Evolutionary conservation across 495 filamentous ascomycete species (phyloP).

Genomic region (Podospora fimiseda): DNA sequence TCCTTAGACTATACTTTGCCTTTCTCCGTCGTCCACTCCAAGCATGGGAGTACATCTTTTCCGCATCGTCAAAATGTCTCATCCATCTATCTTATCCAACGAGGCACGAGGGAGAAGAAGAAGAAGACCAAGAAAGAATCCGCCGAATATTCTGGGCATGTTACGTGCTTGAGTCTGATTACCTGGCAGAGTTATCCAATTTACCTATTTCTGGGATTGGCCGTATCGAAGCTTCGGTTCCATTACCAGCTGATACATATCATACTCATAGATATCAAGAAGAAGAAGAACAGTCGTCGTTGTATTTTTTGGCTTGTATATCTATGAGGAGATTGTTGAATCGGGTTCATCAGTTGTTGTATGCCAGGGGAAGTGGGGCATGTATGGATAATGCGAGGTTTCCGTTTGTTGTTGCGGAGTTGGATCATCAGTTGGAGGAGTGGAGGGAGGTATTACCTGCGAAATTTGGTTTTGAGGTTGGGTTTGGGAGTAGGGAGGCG

Average conservation of each 20-base stretch:
- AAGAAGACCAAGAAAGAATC: conserved; percentile 36
- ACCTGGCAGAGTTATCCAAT: conserved; percentile 33
- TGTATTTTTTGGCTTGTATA: conserved; percentile 26
- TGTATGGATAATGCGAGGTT: conserved; percentile 33
- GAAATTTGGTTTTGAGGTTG: conserved; percentile 31
- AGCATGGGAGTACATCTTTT: conserved; percentile 30
- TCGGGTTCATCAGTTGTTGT: conserved; percentile 22
- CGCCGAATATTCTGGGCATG: conserved; percentile 45
- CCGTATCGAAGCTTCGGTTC: conserved; percentile 38
- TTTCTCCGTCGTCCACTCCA: conserved; percentile 31
- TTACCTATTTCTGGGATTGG: conserved; percentile 40
- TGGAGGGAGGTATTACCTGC: conserved; percentile 39
- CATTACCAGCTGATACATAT: conserved; percentile 27
- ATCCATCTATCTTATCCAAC: conserved; percentile 28
- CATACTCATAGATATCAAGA: conserved; percentile 15
- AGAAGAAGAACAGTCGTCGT: conserved; percentile 20
- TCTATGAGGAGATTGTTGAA: conserved; percentile 24
- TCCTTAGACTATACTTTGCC: conserved; percentile 29
- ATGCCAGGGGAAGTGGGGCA: conserved; percentile 22
- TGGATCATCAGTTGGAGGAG: conserved; percentile 39
- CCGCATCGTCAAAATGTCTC: conserved; percentile 32
- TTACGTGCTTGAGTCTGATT: conserved; percentile 40
- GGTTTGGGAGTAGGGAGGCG: conserved; percentile 15
- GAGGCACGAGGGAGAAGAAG: conserved; percentile 7
- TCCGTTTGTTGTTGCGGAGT: conserved; percentile 34